Conservation (phyloP, 1,284 basidiomycete species). For the Tylopilus microsporus region DNA sequence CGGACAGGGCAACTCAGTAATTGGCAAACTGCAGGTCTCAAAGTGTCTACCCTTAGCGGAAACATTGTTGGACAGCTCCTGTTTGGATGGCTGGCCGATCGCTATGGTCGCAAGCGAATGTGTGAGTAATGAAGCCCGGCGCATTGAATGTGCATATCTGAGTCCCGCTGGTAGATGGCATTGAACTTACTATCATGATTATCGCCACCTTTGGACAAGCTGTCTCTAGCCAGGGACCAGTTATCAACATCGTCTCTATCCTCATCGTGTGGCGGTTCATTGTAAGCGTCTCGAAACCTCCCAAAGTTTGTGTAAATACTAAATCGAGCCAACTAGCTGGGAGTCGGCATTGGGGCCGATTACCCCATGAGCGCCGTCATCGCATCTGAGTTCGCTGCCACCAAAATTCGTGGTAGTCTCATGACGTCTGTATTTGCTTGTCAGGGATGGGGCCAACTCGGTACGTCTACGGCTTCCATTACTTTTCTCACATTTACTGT, state of each 20-base stretch:
- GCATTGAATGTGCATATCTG: background rate
- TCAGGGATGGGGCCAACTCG: slow-evolving; percentile 53
- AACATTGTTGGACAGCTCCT: slow-evolving; percentile 57
- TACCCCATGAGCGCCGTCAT: slow-evolving; percentile 50
- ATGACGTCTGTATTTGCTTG: slow-evolving; percentile 55
- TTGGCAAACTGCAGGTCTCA: slow-evolving; percentile 70
- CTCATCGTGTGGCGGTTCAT: slow-evolving; percentile 56
- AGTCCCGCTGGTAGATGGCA: slow-evolving; percentile 42
- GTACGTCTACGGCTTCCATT: slow-evolving; percentile 28
- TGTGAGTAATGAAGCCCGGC: slow-evolving; percentile 12
- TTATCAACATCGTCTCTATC: slow-evolving; percentile 53
- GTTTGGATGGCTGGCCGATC: slow-evolving; percentile 56
- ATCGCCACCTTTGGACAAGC: slow-evolving; percentile 47
- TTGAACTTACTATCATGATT: slow-evolving; percentile 56
- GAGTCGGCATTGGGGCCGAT: slow-evolving; percentile 58
- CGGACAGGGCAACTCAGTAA: slow-evolving; percentile 34
- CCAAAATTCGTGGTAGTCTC: slow-evolving; percentile 50
- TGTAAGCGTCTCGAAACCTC: slow-evolving; percentile 22
- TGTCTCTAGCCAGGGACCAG: slow-evolving; percentile 47
- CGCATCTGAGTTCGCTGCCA: slow-evolving; percentile 60
- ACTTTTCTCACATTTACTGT: background rate
- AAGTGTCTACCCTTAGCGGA: slow-evolving; percentile 69
- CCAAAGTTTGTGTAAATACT: background rate
- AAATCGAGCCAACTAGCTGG: slow-evolving; percentile 36
- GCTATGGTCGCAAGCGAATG: slow-evolving; percentile 48